These are phyloP conservation scores for Jamesozyma hellenica DNA, from an alignment of 805 yeast species.

Conservation along the genomic window DNA sequence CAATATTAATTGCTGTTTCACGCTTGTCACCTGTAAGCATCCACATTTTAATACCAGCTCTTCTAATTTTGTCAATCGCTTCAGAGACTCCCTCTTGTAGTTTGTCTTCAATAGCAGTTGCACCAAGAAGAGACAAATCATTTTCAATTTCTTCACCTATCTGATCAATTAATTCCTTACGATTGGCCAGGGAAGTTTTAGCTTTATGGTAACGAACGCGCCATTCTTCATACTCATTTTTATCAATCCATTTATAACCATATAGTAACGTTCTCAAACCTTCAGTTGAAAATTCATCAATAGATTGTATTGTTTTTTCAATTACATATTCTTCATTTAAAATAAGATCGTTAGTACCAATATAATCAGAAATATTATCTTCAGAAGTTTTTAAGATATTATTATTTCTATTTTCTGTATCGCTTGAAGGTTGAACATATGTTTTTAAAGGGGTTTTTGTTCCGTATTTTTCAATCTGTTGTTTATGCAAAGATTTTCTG, in stretches of 20 bases:
- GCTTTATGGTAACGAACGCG: conserved; percentile 59
- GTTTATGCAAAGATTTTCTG: conserved; percentile 47
- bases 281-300: conserved; percentile 90
- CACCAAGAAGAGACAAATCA: conserved; percentile 67
- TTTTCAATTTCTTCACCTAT: conserved; percentile 67
- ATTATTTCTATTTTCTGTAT: not conserved
- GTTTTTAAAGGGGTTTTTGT: conserved; percentile 6
- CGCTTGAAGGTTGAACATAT: no score
- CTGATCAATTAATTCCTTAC: conserved; percentile 55
- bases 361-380: conserved; percentile 18
- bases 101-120: conserved; percentile 95
- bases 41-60: conserved; percentile 95
- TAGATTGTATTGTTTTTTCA: conserved; percentile 78
- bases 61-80: conserved; percentile 78
- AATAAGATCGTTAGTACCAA: conserved; percentile 47
- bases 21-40: conserved; percentile 97
- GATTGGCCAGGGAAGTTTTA: conserved; percentile 58
- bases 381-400: not conserved
- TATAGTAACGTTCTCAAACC: conserved; percentile 87
- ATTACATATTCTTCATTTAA: conserved; percentile 65
- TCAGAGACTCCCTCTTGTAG: conserved; percentile 95
- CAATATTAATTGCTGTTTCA: conserved; percentile 96
- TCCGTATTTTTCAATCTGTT: conserved; percentile 48
- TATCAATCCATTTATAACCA: conserved; percentile 62
- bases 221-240: conserved; percentile 57